These are phyloP conservation scores for Eutrema japonicum DNA, from an alignment of 345 rosid species.

Conservation along the genomic window DNA sequence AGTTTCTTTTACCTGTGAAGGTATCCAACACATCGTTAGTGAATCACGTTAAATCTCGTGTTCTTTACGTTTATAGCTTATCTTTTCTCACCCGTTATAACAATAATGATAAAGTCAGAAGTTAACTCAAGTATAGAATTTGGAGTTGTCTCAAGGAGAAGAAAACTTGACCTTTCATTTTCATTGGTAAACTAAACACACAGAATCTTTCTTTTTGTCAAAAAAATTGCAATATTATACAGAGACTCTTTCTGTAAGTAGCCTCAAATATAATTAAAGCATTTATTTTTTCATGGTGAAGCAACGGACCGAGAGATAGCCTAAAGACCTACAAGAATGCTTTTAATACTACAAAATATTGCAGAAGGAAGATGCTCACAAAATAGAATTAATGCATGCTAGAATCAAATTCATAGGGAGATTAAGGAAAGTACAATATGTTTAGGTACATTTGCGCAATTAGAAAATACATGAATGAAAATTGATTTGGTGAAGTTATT, in stretches of 20 bases:
- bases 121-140: not conserved
- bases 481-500: not conserved
- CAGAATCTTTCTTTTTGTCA: not conserved
- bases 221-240: no score
- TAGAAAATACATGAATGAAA: not conserved
- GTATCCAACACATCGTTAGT: no score
- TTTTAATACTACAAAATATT: not conserved
- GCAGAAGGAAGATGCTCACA: constrained; percentile 2
- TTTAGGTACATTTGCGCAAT: not conserved
- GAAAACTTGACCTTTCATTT: constrained; percentile 13
- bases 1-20: no score
- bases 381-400: constrained; percentile 3
- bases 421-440: not conserved
- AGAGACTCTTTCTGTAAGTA: constrained; percentile 5
- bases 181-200: constrained; percentile 7
- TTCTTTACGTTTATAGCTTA: no score
- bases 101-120: not conserved
- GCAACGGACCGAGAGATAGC: not conserved
- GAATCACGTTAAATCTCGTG: no score
- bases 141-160: not conserved
- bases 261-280: constrained; percentile 9
- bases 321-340: not conserved
- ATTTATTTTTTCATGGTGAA: constrained; percentile 6
- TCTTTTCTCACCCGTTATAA: no score
- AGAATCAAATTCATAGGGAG: not conserved